Evolutionary conservation across 495 filamentous ascomycete genomes (phyloP).

Genomic region (Penicillium herquei): DNA sequence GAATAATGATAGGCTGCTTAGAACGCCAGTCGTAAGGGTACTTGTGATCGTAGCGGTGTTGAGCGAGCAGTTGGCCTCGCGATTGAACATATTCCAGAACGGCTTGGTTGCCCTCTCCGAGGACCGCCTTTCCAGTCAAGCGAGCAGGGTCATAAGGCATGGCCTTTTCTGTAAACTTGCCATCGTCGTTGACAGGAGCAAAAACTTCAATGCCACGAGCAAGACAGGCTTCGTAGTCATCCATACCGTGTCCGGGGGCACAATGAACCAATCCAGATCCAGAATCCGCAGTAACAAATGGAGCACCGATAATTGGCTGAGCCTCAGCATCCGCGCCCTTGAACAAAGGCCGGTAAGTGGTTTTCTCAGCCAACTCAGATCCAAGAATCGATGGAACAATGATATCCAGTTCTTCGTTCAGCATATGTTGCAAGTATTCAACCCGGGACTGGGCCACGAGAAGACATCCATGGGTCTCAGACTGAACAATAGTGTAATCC

Average conservation of each 20-base stretch:
- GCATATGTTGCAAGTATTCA: conserved; percentile 46
- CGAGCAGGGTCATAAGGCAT: conserved; percentile 61
- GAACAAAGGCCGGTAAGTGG: conserved; percentile 69
- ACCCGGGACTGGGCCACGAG: conserved; percentile 67
- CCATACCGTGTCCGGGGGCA: conserved; percentile 93
- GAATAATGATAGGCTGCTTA: conserved; percentile 83
- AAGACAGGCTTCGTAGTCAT: conserved; percentile 86
- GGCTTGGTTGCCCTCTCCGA: conserved; percentile 61
- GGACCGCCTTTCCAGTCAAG: conserved; percentile 61
- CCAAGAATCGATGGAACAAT: conserved; percentile 62
- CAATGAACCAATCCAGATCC: conserved; percentile 92
- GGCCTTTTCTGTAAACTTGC: conserved; percentile 73
- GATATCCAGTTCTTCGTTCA: conserved; percentile 45
- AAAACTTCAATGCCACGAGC: conserved; percentile 62
- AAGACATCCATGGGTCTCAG: conserved; percentile 53
- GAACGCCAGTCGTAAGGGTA: conserved; percentile 98
- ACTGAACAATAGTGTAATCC: conserved; percentile 67
- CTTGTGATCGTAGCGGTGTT: conserved; percentile 76
- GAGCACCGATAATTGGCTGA: conserved; percentile 72
- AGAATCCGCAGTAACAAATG: conserved; percentile 83
- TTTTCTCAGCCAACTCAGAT: conserved; percentile 55
- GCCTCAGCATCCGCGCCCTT: conserved; percentile 44
- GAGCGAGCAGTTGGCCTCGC: conserved; percentile 55
- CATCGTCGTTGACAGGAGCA: conserved; percentile 79
- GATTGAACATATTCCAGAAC: conserved; percentile 66